A percentile compares a stretch with the other conserved stretches of the same genome.
Evolutionary conservation across 2,329 filamentous ascomycete genomes (phyloP).

Genomic region (Neopestalotiopsis sp.): DNA sequence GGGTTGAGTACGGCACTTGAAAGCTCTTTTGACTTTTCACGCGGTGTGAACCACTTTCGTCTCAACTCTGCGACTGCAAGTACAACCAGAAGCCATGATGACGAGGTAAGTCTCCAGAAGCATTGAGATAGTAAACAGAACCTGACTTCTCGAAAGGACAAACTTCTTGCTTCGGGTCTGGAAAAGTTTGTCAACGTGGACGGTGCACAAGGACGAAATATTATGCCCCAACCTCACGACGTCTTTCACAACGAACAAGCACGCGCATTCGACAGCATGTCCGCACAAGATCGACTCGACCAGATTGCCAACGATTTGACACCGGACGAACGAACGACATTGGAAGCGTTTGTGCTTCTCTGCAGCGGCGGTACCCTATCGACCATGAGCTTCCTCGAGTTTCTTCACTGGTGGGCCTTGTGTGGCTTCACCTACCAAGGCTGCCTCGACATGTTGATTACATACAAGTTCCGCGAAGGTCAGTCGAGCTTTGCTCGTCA

Average conservation of each 20-base stretch:
- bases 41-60: conserved; percentile 24
- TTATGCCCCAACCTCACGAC: conserved; percentile 32
- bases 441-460: conserved; percentile 28
- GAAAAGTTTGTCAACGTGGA: conserved; percentile 35
- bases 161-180: conserved; percentile 28
- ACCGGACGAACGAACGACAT: conserved; percentile 31
- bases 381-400: conserved; percentile 29
- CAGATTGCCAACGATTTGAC: conserved; percentile 37
- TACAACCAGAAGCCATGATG: conserved; percentile 31
- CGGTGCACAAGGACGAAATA: conserved; percentile 28
- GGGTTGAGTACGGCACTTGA: conserved; percentile 32
- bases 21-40: conserved; percentile 14
- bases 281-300: conserved; percentile 32
- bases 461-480: conserved; percentile 36
- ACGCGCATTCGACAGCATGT: conserved; percentile 30
- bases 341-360: conserved; percentile 32
- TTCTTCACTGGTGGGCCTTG: conserved; percentile 27
- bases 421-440: conserved; percentile 21
- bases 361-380: conserved; percentile 33
- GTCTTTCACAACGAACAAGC: conserved; percentile 23
- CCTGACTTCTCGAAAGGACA: conserved; percentile 10
- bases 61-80: conserved; percentile 24
- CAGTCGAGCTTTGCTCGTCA: conserved; percentile 33
- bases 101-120: conserved; percentile 25
- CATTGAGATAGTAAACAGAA: neutral